These are phyloP conservation scores for Hypoxylon sp. DNA, from an alignment of 2,329 filamentous ascomycete species.

Conservation along the genomic window DNA sequence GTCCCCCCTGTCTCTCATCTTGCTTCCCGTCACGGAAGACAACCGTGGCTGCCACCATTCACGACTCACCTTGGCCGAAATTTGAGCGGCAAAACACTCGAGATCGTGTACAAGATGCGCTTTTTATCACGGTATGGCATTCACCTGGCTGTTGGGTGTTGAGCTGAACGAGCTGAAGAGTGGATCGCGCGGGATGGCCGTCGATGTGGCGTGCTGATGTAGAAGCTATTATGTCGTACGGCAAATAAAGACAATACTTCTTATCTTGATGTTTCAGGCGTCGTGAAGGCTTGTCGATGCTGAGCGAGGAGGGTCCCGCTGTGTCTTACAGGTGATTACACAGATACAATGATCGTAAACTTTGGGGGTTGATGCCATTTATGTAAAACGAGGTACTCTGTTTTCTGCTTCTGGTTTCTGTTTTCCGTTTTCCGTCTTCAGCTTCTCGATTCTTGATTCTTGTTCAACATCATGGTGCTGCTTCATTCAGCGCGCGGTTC, in stretches of 20 bases:
- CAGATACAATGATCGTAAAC: constrained; percentile 31
- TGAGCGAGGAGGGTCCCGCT: constrained; percentile 45
- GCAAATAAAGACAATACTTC: constrained; percentile 28
- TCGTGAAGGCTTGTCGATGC: constrained; percentile 25
- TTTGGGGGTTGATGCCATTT: constrained; percentile 35
- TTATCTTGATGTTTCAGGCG: constrained; percentile 38
- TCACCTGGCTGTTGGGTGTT: constrained; percentile 18
- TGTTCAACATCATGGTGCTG: constrained; percentile 31
- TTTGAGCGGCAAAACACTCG: constrained; percentile 23
- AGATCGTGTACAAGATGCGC: constrained; percentile 8
- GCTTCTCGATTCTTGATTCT: constrained; percentile 1
- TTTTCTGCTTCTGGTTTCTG: constrained; percentile 17
- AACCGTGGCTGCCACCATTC: constrained; percentile 27
- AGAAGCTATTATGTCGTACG: constrained; percentile 22
- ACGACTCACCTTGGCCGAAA: constrained; percentile 37
- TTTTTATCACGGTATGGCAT: constrained; percentile 27
- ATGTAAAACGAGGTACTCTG: constrained; percentile 22
- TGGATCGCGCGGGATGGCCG: constrained; percentile 40
- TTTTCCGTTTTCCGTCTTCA: constrained; percentile 19
- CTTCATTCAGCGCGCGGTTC: constrained; percentile 52
- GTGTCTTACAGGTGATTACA: constrained; percentile 42
- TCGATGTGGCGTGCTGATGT: constrained; percentile 21
- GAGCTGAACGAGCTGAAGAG: constrained; percentile 41
- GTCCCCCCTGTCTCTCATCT: constrained; percentile 33
- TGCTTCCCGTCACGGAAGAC: constrained; percentile 33